Evolutionary conservation across 2,329 filamentous ascomycete species (phyloP).

Genomic region (Chrysosporium keratinophilum): DNA sequence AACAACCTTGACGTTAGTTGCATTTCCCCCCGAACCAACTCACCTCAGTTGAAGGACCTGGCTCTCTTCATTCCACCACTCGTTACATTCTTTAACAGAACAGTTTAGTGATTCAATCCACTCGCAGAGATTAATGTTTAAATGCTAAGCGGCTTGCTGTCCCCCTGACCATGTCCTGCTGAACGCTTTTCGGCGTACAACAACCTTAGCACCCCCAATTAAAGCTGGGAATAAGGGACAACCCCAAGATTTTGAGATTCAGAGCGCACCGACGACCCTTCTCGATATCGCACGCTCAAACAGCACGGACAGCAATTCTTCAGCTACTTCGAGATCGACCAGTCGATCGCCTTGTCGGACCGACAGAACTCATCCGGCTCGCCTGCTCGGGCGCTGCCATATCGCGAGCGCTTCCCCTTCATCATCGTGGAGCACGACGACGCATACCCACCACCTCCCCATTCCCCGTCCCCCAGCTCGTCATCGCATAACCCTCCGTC

Average conservation of each 20-base stretch:
- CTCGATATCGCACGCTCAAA: not conserved
- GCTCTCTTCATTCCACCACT: not conserved
- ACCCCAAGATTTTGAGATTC: not conserved
- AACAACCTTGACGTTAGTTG: not conserved
- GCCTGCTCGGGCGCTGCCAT: slow-evolving; percentile 39
- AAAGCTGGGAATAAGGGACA: not conserved
- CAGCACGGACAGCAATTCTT: not conserved
- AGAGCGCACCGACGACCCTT: not conserved
- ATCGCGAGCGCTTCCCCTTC: slow-evolving; percentile 23
- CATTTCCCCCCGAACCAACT: not conserved
- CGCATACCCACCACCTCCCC: slow-evolving; percentile 30
- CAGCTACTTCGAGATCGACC: not conserved
- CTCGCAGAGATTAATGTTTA: not conserved
- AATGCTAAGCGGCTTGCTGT: not conserved
- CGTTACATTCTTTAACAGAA: not conserved
- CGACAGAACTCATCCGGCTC: slow-evolving; percentile 24
- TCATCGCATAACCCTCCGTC: slow-evolving; percentile 38
- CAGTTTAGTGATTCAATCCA: not conserved
- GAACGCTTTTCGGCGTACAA: not conserved
- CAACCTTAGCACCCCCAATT: slow-evolving; percentile 7
- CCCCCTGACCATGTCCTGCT: not conserved
- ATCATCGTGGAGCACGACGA: slow-evolving; percentile 33
- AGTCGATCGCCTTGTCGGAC: slow-evolving; percentile 26
- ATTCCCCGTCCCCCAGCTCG: slow-evolving; percentile 30
- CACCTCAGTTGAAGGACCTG: not conserved